Base-by-base conservation (phyloP, 2,329 filamentous ascomycete species). In the Leptographium lundbergii region DNA sequence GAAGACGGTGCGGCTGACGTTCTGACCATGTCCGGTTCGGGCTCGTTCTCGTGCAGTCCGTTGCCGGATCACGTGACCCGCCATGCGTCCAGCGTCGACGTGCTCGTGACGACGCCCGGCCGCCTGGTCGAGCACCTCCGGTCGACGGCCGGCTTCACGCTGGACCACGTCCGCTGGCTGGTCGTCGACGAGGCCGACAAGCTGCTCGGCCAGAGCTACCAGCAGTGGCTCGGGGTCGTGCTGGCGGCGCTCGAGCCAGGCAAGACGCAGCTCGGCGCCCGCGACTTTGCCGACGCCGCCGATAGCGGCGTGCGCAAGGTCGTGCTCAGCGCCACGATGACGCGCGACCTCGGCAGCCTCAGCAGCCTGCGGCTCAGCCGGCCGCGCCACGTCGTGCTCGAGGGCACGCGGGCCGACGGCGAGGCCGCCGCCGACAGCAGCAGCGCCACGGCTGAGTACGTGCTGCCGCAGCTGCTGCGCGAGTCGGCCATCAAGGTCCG, bases 121-220 rank as follows among this genome's bases (percentile, higher is more conserved):
- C 84, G 92, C 63, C 80, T 97, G 0, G 90, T 97, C 4, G 92
- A 97, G 66, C 92, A 97, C 70, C 80, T 96, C 56, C 86, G 87
- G 63, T 85, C 86, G 61, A 97, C 92, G 0, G 82, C 83, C 3
- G 91, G 90, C 0, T 96, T 97, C 69, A 82, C 79, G 0, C 76
- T 97, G 25, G 81, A 87, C 59, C 80, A 88, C 68, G 77, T 96
- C 5, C 82, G 88, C 61, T 97, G 91, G 91, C 77, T 97, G 0
- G 82, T 96, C 3, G 87, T 96, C 53, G 92, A 97, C 66, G 92
- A 97, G 72, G 94, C 92, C 13, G 92, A 97, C 71, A 90, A 94
- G 68, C 76, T 97, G 14, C 80, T 97, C 6, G 87, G 91, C 51
- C 89, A 97, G 70, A 91, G 88, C 67, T 96, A 94, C 71, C 91